Conservation (phyloP, 140 eudicot species). For the Ambrosia hybrid region DNA sequence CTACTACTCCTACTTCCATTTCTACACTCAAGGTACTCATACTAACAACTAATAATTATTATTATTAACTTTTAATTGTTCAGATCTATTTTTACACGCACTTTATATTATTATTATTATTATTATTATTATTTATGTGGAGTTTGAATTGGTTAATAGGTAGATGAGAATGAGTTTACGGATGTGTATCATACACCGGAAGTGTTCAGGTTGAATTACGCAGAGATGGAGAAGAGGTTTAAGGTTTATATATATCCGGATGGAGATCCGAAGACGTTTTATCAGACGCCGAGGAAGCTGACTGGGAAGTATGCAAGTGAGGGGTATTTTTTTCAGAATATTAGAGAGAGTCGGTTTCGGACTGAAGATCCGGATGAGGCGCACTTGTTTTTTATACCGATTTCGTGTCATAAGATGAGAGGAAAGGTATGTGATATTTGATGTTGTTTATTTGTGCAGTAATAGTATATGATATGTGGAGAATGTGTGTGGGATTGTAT, state of each 20-base stretch:
- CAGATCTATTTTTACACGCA: slow-evolving; percentile 20
- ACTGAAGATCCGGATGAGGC: slow-evolving; percentile 92
- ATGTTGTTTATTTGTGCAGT: not conserved
- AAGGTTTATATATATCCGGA: slow-evolving; percentile 81
- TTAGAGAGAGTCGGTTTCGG: slow-evolving; percentile 71
- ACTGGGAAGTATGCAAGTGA: slow-evolving; percentile 95
- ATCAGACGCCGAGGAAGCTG: slow-evolving; percentile 89
- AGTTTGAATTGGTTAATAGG: slow-evolving; percentile 26
- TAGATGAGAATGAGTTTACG: slow-evolving; percentile 27
- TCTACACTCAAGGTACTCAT: slow-evolving; percentile 26
- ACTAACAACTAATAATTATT: not conserved
- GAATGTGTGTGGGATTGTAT: not conserved
- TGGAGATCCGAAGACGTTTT: slow-evolving; percentile 85
- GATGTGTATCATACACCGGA: slow-evolving; percentile 75
- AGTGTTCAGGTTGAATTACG: slow-evolving; percentile 67
- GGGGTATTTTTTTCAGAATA: slow-evolving; percentile 91
- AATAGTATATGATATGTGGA: no score
- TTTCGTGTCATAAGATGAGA: slow-evolving; percentile 96
- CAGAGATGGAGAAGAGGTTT: slow-evolving; percentile 71
- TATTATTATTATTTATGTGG: no score
- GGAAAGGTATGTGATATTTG: slow-evolving; percentile 58
- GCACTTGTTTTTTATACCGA: slow-evolving; percentile 87
- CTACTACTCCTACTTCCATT: not conserved
- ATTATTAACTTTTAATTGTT: slow-evolving; percentile 10
- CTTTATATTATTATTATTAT: no score